phyloP scores from a whole-genome alignment of 345 rosid species.

The Citrus inodora region DNA sequence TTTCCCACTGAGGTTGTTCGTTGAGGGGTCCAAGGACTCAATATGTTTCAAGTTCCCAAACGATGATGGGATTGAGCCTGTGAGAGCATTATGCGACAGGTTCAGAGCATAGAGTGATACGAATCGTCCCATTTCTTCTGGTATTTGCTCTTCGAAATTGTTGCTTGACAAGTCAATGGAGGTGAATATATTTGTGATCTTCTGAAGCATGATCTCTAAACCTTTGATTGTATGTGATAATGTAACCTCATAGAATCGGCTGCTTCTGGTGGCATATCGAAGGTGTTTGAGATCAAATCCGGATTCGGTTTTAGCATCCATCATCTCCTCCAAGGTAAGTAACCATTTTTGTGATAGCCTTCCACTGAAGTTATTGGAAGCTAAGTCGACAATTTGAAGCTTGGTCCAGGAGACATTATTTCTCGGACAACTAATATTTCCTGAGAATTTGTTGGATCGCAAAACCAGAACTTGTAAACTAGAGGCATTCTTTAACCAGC shows the following conservation, averaged over 20 bases:
- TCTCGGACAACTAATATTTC: not conserved
- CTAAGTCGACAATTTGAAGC: slow-evolving; percentile 40
- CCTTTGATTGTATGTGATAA: slow-evolving; percentile 41
- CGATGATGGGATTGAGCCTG: too few species aligned
- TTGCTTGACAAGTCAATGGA: too few species aligned
- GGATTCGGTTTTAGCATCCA: slow-evolving; percentile 1
- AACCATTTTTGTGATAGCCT: not conserved
- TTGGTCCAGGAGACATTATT: not conserved
- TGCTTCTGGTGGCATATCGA: not conserved
- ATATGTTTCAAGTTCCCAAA: too few species aligned
- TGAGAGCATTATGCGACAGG: too few species aligned
- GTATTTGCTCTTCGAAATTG: too few species aligned
- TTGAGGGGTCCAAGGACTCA: slow-evolving; percentile 5
- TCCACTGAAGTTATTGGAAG: too few species aligned
- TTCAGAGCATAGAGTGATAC: too few species aligned
- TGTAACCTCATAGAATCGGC: slow-evolving; percentile 29
- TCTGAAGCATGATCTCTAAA: slow-evolving; percentile 22
- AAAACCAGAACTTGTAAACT: not conserved
- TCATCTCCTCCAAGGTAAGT: slow-evolving; percentile 34
- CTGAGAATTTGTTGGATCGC: slow-evolving; percentile 24
- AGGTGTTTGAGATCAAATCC: not conserved
- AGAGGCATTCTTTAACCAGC: too few species aligned
- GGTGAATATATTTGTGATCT: too few species aligned
- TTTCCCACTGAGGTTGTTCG: slow-evolving; percentile 15
- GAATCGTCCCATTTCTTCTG: too few species aligned